These are phyloP conservation scores for Starmerella bombicola DNA, from an alignment of 805 yeast species.

Conservation along the genomic window DNA sequence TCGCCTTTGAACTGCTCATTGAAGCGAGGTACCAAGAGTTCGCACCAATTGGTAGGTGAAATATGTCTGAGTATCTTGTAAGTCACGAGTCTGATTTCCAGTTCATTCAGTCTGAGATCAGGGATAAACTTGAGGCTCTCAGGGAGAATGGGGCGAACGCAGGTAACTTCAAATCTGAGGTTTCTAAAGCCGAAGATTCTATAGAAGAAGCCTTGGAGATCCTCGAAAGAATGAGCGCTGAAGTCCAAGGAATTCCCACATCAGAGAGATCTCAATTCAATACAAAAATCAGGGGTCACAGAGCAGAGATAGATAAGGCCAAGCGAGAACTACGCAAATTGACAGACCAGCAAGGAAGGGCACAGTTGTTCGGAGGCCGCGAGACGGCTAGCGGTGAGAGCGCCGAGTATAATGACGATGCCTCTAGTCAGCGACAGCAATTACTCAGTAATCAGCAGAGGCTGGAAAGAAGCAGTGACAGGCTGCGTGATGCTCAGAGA, in stretches of 20 bases:
- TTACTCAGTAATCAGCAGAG: constrained; percentile 66
- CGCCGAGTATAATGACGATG: constrained; percentile 50
- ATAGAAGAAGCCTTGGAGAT: constrained; percentile 74
- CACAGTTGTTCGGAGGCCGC: constrained; percentile 55
- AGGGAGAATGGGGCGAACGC: constrained; percentile 30
- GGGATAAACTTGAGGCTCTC: constrained; percentile 47
- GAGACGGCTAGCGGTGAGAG: constrained; percentile 26
- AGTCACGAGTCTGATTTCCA: constrained; percentile 62
- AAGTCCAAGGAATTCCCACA: constrained; percentile 74
- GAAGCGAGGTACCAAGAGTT: too few species aligned
- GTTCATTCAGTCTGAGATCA: constrained; percentile 56
- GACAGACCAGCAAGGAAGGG: constrained; percentile 60
- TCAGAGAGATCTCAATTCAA: constrained; percentile 57
- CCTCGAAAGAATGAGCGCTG: constrained; percentile 77
- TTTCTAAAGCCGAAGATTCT: constrained; percentile 11
- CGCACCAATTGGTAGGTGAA: too few species aligned
- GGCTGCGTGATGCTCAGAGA: constrained; percentile 77
- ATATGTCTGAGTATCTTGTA: constrained; percentile 39
- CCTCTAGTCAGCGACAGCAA: constrained; percentile 66
- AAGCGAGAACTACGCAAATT: constrained; percentile 40
- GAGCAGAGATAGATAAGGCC: constrained; percentile 42
- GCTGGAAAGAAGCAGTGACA: constrained; percentile 67
- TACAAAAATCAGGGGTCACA: constrained; percentile 62
- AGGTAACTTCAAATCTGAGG: constrained; percentile 25
- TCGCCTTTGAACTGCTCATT: too few species aligned